Base-by-base conservation (phyloP, 441 rosid species). In the Oxalis stricta region DNA sequence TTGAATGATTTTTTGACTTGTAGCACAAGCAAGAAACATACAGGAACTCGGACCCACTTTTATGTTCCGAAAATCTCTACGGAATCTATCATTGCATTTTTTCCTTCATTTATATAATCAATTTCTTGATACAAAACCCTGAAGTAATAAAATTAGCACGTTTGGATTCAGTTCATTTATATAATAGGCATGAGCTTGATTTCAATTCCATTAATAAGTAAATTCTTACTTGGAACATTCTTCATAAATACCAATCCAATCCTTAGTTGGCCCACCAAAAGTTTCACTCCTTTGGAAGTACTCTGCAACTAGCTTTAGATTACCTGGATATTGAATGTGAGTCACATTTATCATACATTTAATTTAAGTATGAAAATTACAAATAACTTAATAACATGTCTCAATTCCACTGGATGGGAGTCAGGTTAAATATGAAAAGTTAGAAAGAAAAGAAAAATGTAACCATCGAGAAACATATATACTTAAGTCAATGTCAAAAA, bases 41-140 rank as follows among this genome's bases (percentile, higher is more conserved):
- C 97, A 29, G 95, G 97, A 47, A 88, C 81, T 24, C 95, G 79
- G 53, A 88, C 91, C 97, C 97, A 88, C 72, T 78, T n/a, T 84
- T 32, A 68, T 28, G 41, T 88, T 88, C 64, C 97, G 76, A 55
- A 82, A 88, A 71, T 88, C 94, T 57, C 94, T 69, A 19, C 91
- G 68, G 69, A 88, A 82, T 54, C 55, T 77, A 62, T 88, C 97
- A 0, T n/a, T n/a, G 88, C 95, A 60, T 84, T 88, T 66, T 76
- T 84, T 38, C 93, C 97, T 72, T 88, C 97, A 45, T 88, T 88
- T 51, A 88, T 74, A 48, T 88, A 84, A 62, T 88, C 97, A 57
- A 88, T 84, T 63, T 88, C 97, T 70, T 84, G 64, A 57, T 82
- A 84, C 74, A 88, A 66, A 46, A 82, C 82, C 71, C 97, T 88